Evolutionary conservation across 331 rosid genomes (phyloP).

Genomic region (Prunus yedoensis): DNA sequence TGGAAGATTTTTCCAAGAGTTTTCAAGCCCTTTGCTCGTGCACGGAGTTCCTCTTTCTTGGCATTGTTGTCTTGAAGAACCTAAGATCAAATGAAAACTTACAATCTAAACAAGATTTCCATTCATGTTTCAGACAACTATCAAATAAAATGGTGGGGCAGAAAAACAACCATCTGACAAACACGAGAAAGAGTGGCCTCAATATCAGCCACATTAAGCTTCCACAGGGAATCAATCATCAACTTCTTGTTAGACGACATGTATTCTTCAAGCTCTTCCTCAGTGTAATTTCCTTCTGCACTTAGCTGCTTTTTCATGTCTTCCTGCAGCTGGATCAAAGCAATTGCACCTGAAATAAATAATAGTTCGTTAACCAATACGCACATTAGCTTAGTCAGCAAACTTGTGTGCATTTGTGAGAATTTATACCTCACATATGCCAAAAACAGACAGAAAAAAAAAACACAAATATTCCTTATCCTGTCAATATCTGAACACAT

Average conservation of each 20-base stretch:
- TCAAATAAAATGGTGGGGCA: conserved; percentile 20
- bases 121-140: conserved; percentile 4
- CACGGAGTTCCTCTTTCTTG: conserved; percentile 91
- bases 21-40: conserved; percentile 95
- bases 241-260: conserved; percentile 80
- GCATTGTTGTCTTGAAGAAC: conserved; percentile 85
- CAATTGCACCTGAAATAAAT: conserved; percentile 76
- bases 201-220: conserved; percentile 95
- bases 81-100: conserved; percentile 45
- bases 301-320: conserved; percentile 94
- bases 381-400: neutral
- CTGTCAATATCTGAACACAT: neutral
- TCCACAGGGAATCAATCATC: conserved; percentile 98
- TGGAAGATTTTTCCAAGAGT: conserved; percentile 96
- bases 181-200: conserved; percentile 98
- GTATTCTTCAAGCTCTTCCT: conserved; percentile 86
- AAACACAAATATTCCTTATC: neutral
- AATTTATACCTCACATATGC: neutral
- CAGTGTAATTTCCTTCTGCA: conserved; percentile 89
- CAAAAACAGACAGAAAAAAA: neutral
- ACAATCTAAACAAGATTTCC: conserved; percentile 20
- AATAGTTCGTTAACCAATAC: conserved; percentile 18
- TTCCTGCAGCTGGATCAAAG: conserved; percentile 95
- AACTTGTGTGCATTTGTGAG: neutral
- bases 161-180: conserved; percentile 80